Percentiles rank a stretch among this genome's conserved stretches.
phyloP scores from a whole-genome alignment of 2,329 filamentous ascomycete species.

The Trichoderma sp. region DNA sequence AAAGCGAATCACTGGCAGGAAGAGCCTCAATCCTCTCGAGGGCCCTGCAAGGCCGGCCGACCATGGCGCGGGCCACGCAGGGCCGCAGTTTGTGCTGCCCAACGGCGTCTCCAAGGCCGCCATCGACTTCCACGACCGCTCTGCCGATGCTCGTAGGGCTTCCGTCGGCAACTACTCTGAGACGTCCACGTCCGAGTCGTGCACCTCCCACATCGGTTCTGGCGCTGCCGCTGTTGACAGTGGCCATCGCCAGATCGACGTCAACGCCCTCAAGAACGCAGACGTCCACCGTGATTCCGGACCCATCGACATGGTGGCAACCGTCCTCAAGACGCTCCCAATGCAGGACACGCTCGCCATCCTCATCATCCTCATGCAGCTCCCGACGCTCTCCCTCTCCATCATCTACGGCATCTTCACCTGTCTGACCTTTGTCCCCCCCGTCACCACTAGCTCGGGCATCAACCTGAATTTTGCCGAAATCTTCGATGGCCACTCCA shows the following conservation, averaged over 20 bases:
- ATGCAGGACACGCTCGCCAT: conserved; percentile 95
- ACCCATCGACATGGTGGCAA: conserved; percentile 73
- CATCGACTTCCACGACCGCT: conserved; percentile 37
- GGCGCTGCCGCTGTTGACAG: conserved; percentile 40
- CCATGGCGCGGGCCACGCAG: conserved; percentile 31
- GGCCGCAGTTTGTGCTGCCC: conserved; percentile 30
- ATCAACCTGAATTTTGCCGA: conserved; percentile 82
- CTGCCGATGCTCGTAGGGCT: conserved; percentile 43
- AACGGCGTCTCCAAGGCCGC: conserved; percentile 34
- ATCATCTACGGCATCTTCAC: conserved; percentile 91
- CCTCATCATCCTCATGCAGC: conserved; percentile 89
- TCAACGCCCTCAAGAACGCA: conserved; percentile 65
- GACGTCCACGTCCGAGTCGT: conserved; percentile 51
- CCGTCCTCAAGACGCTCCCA: conserved; percentile 84
- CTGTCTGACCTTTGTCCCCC: conserved; percentile 86
- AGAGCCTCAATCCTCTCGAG: conserved; percentile 47
- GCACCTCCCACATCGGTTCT: conserved; percentile 38
- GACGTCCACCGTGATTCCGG: conserved; percentile 68
- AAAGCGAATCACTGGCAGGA: conserved; percentile 40
- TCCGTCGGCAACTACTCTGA: conserved; percentile 56
- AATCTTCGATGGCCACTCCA: conserved; percentile 83
- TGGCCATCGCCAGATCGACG: conserved; percentile 64
- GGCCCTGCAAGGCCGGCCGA: conserved; percentile 36
- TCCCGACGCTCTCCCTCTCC: conserved; percentile 83
- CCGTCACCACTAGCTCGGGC: conserved; percentile 72